Evolutionary conservation across 192 early-diverging fungal species (phyloP).

Genomic region (Pilaira anomala): DNA sequence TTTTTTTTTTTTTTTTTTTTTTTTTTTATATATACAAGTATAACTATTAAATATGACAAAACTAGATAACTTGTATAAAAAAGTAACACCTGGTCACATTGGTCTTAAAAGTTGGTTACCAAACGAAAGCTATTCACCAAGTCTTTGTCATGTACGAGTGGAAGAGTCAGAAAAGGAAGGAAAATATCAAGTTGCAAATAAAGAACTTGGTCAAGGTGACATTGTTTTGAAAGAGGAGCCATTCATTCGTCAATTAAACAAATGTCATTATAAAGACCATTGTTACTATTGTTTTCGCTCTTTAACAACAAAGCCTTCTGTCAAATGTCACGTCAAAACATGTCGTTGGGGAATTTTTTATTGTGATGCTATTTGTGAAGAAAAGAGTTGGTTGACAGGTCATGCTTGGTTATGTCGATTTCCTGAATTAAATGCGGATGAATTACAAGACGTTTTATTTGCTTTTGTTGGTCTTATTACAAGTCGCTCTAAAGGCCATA

Average conservation of each 20-base stretch:
- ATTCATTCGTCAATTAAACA: constrained; percentile 4
- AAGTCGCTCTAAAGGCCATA: neutral
- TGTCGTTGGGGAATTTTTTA: constrained; percentile 13
- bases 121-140: neutral
- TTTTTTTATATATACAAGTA: neutral
- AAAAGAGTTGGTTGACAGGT: neutral
- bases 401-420: constrained; percentile 12
- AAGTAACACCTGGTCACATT: neutral
- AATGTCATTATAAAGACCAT: neutral
- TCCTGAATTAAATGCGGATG: constrained; percentile 1
- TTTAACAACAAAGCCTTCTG: neutral
- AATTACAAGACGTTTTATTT: neutral
- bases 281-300: constrained; percentile 11
- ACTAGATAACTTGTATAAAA: neutral
- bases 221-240: constrained; percentile 9
- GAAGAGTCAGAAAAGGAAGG: neutral
- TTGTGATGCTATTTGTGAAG: constrained; percentile 7
- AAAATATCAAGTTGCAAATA: neutral
- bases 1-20: neutral
- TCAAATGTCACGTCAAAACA: neutral
- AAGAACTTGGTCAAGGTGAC: neutral
- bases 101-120: neutral
- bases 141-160: neutral
- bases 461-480: constrained; percentile 14
- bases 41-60: too few species aligned